Evolutionary conservation across 2,329 filamentous ascomycete species (phyloP).

Genomic region (Colletotrichum sp.): DNA sequence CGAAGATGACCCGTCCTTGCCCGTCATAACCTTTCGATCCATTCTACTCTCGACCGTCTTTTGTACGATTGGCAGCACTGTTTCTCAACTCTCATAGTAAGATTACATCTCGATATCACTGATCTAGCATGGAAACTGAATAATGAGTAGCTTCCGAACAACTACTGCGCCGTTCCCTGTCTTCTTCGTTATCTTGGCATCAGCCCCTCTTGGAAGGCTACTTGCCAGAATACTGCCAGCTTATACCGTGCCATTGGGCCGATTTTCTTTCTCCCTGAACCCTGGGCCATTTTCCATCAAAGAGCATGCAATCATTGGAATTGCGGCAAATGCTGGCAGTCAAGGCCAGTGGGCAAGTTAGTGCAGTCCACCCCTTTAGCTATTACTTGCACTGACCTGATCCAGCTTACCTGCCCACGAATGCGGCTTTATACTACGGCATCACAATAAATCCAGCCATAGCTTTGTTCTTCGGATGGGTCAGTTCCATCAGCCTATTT

Average conservation of each 20-base stretch:
- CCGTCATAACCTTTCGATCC: slow-evolving; percentile 65
- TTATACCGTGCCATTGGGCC: slow-evolving; percentile 51
- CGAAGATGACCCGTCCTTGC: slow-evolving; percentile 59
- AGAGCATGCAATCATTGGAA: slow-evolving; percentile 62
- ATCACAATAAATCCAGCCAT: slow-evolving; percentile 56
- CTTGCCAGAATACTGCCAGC: slow-evolving; percentile 55
- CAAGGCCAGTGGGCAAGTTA: slow-evolving; percentile 17
- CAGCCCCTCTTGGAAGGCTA: slow-evolving; percentile 58
- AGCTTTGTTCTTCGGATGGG: slow-evolving; percentile 64
- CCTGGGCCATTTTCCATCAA: slow-evolving; percentile 63
- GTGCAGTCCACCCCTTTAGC: background rate
- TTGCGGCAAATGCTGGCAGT: slow-evolving; percentile 45
- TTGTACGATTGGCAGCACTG: slow-evolving; percentile 1
- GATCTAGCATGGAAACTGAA: slow-evolving; percentile 21
- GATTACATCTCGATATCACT: background rate
- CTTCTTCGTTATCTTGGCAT: slow-evolving; percentile 66
- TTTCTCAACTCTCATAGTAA: slow-evolving; percentile 14
- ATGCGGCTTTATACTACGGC: slow-evolving; percentile 63
- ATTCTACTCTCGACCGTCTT: slow-evolving; percentile 53
- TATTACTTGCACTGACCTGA: background rate
- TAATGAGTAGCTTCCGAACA: slow-evolving; percentile 62
- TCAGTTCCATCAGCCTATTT: slow-evolving; percentile 60
- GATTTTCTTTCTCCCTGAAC: slow-evolving; percentile 57
- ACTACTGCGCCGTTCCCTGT: slow-evolving; percentile 64
- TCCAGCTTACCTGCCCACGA: slow-evolving; percentile 23